phyloP scores from a whole-genome alignment of 345 rosid species.

The Euphorbia lathyris region DNA sequence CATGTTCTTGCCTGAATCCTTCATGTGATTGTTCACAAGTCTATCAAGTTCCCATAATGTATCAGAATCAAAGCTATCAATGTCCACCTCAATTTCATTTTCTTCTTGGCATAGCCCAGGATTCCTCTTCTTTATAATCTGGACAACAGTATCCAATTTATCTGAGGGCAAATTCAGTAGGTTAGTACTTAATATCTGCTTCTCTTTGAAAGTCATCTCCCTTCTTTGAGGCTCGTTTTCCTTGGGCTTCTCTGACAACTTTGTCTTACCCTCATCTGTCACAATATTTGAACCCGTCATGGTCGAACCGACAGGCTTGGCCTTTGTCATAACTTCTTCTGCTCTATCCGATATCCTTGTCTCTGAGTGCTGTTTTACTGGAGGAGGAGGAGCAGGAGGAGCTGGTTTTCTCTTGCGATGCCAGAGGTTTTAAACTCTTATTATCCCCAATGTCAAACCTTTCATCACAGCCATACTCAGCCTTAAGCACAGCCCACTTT shows the following conservation, averaged over 20 bases:
- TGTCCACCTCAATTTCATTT: conserved; percentile 90
- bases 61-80: conserved; percentile 70
- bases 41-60: conserved; percentile 90
- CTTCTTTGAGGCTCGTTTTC: conserved; percentile 39
- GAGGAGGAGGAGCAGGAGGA: conserved; percentile 14
- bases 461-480: conserved; percentile 33
- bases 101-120: conserved; percentile 65
- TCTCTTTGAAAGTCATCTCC: conserved; percentile 81
- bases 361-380: conserved; percentile 19
- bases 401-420: conserved; percentile 30
- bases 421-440: conserved; percentile 25
- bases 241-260: conserved; percentile 42
- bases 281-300: conserved; percentile 12
- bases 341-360: conserved; percentile 36
- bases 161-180: conserved; percentile 80
- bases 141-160: conserved; percentile 64
- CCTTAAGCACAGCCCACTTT: conserved; percentile 50
- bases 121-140: conserved; percentile 78
- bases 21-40: conserved; percentile 48
- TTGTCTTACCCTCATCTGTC: conserved; percentile 19
- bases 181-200: conserved; percentile 62
- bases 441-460: conserved; percentile 31
- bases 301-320: conserved; percentile 34
- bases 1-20: conserved; percentile 39
- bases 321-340: conserved; percentile 45